These are phyloP conservation scores for Astrocystis sublimbata DNA, from an alignment of 495 filamentous ascomycete species.

Conservation along the genomic window DNA sequence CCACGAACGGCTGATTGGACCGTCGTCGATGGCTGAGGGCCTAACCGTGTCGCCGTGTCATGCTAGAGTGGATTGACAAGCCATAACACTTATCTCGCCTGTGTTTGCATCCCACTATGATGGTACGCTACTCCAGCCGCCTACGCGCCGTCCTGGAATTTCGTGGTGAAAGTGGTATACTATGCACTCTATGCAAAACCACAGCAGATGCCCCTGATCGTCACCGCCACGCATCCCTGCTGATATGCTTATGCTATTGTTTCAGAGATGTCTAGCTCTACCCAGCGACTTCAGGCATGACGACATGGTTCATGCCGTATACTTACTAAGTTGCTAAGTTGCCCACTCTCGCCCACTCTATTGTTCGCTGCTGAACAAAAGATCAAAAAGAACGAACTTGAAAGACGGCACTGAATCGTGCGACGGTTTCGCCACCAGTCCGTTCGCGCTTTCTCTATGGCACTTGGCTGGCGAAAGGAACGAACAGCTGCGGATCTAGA, in stretches of 20 bases:
- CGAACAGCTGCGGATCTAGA: constrained; percentile 1
- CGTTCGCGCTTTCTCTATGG: neutral
- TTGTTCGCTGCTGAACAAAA: neutral
- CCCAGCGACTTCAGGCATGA: too few species aligned
- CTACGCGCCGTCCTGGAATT: neutral
- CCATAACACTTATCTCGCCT: too few species aligned
- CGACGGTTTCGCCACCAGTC: neutral
- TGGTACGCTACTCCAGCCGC: too few species aligned
- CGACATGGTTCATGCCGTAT: neutral
- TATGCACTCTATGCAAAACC: neutral
- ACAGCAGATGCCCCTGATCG: constrained; percentile 5
- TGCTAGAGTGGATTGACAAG: too few species aligned
- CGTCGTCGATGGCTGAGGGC: constrained; percentile 4
- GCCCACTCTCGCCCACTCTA: too few species aligned
- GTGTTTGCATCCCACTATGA: too few species aligned
- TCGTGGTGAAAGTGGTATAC: neutral
- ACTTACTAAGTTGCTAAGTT: too few species aligned
- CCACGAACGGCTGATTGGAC: neutral
- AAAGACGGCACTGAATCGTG: neutral
- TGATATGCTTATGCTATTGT: neutral
- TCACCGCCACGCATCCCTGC: constrained; percentile 6
- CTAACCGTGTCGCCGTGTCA: too few species aligned
- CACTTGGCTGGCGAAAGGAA: constrained; percentile 1
- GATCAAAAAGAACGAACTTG: neutral
- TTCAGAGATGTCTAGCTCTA: neutral